Percentiles rank a stretch among this genome's conserved stretches.
Conservation (phyloP, 805 yeast genomes). For the Nakazawaea ambrosiae region DNA sequence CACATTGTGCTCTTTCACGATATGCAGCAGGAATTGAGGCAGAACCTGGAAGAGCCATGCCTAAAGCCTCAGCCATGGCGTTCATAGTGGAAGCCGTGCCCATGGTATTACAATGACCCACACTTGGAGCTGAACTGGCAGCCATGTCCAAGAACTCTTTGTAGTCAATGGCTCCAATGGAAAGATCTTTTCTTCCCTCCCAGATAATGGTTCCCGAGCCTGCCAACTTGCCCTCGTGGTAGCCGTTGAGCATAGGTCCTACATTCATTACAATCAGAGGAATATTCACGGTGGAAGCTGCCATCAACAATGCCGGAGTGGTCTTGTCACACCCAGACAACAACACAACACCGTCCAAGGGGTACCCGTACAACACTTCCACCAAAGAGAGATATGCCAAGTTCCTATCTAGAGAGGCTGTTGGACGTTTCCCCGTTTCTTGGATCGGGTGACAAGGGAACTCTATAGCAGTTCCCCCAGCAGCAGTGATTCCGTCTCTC, state of each 20-base stretch:
- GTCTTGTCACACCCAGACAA: conserved; percentile 66
- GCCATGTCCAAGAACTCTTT: conserved; percentile 17
- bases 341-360: conserved; percentile 18
- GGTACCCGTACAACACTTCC: conserved; percentile 17
- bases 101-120: conserved; percentile 15
- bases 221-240: conserved; percentile 39
- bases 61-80: conserved; percentile 14
- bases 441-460: conserved; percentile 20
- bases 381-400: conserved; percentile 17
- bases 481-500: conserved; percentile 17
- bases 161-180: conserved; percentile 16
- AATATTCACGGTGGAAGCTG: conserved; percentile 88
- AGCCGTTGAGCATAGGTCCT: conserved; percentile 38
- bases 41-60: conserved; percentile 13
- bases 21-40: conserved; percentile 14
- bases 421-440: conserved; percentile 19
- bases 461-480: conserved; percentile 18
- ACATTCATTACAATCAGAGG: conserved; percentile 91
- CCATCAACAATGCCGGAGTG: conserved; percentile 92
- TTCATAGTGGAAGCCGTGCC: conserved; percentile 16
- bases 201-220: conserved; percentile 31
- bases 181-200: conserved; percentile 15
- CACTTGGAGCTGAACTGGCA: conserved; percentile 15
- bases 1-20: conserved; percentile 14
- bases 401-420: conserved; percentile 18